A percentile compares a stretch with the other conserved stretches of the same genome.
These are phyloP conservation scores for Erigeron canadensis DNA, from an alignment of 129 eudicot species.

Conservation along the genomic window DNA sequence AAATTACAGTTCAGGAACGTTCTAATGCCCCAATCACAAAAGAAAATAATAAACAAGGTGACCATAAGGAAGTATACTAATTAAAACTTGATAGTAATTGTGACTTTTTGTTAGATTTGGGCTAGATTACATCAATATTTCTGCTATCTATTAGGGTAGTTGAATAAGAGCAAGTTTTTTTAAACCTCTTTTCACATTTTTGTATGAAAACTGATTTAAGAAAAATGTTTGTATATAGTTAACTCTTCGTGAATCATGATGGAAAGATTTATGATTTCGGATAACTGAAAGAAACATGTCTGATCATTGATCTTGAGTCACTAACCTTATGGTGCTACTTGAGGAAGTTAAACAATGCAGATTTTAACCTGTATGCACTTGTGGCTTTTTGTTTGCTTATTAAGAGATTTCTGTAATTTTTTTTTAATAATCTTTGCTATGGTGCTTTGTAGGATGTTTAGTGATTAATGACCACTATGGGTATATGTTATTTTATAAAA, in stretches of 20 bases:
- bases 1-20: not conserved
- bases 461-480: slow-evolving; percentile 12
- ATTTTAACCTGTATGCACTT: not conserved
- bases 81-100: not conserved
- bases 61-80: not conserved
- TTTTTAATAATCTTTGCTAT: not conserved
- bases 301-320: not conserved
- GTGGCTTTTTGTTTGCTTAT: not conserved
- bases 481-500: not conserved
- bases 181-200: too few relatives aligned
- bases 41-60: not conserved
- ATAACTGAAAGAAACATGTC: not conserved
- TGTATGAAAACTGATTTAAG: too few relatives aligned
- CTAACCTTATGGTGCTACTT: not conserved
- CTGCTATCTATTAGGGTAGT: too few relatives aligned
- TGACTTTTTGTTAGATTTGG: not conserved
- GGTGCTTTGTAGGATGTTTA: slow-evolving; percentile 4
- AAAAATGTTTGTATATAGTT: too few relatives aligned
- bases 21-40: too few relatives aligned
- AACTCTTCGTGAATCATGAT: not conserved
- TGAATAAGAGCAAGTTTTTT: too few relatives aligned
- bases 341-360: slow-evolving; percentile 1
- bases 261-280: not conserved
- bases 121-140: too few relatives aligned
- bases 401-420: not conserved